Evolutionary conservation across 2,329 filamentous ascomycete genomes (phyloP).

Genomic region (Penicillium sp.): DNA sequence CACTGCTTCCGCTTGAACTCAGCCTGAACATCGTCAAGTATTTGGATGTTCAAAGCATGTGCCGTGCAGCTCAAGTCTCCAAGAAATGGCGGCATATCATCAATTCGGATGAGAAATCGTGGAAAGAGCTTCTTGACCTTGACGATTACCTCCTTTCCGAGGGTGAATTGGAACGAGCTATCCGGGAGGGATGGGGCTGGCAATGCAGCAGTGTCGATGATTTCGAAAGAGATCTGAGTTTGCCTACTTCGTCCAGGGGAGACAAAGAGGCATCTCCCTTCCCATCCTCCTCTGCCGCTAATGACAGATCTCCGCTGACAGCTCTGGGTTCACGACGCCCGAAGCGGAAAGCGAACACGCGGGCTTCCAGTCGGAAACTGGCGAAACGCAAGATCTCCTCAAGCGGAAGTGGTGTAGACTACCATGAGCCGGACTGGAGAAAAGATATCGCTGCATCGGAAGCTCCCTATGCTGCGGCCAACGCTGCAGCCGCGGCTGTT

Average conservation of each 20-base stretch:
- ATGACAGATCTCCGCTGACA: constrained; percentile 23
- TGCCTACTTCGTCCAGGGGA: constrained; percentile 40
- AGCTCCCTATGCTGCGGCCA: constrained; percentile 80
- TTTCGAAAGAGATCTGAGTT: constrained; percentile 76
- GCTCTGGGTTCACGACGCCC: constrained; percentile 31
- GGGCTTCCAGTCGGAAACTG: constrained; percentile 51
- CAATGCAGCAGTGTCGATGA: constrained; percentile 75
- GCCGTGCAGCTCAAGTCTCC: constrained; percentile 86
- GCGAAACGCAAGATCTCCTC: constrained; percentile 56
- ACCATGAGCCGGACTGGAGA: constrained; percentile 46
- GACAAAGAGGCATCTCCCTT: constrained; percentile 38
- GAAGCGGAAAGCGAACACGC: constrained; percentile 51
- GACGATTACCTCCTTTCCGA: constrained; percentile 77
- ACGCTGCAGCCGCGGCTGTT: constrained; percentile 76
- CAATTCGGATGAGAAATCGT: constrained; percentile 90
- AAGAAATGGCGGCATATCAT: constrained; percentile 90
- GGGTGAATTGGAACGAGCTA: constrained; percentile 81
- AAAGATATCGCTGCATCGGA: constrained; percentile 58
- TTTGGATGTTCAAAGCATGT: constrained; percentile 81
- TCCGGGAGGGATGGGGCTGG: constrained; percentile 95
- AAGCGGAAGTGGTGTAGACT: constrained; percentile 43
- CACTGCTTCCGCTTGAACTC: constrained; percentile 78
- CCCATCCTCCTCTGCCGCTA: constrained; percentile 24
- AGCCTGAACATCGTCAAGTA: constrained; percentile 85
- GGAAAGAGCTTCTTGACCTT: constrained; percentile 85